Evolutionary conservation across 2,329 filamentous ascomycete genomes (phyloP), one percentile per base, ranked within the genome.

Genomic region (Fusarium tanahbumbuense): DNA sequence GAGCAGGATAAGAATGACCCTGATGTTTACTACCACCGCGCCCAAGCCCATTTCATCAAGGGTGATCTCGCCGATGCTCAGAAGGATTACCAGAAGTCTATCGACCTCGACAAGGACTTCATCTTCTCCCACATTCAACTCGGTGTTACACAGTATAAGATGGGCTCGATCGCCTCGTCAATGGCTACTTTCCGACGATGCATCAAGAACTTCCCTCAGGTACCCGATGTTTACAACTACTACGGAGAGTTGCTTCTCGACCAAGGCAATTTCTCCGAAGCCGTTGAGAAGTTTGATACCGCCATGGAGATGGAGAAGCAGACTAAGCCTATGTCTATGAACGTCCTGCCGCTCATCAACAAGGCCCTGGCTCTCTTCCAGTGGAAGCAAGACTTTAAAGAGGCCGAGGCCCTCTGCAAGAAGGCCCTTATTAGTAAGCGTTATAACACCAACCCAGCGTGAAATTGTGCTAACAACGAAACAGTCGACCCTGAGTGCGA

Each of bases 61-160:
- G 91, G 91, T 60, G 95, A 98, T 79, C 97, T 97, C 74, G 89
- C 91, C 59, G 93, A 97, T 73, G 96, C 96, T 7, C 94, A 96
- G 64, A 97, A 97, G 84, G 96, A 99, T 83, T 99, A 99, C 84
- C 96, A 99, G 81, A 98, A 97, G 84, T 98, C 96, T 5, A 99
- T 99, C 77, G 96, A 99, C 76, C 88, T 99, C 30, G 96, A 99
- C 85, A 88, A 90, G 74, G 91, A 93, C 73, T 99, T 99, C 82
- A 99, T 99, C 84, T 99, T 97, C 88, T 98, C 95, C 10, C 96
- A 99, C 84, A 99, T 99, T 77, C 96, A 99, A 83, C 92, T 99
- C 45, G 96, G 96, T 80, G 96, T 99, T 55, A 99, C 96, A 52
- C 96, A 99, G 83, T 99, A 99, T 87, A 99, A 99, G 90, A 97